A percentile compares a stretch with the other conserved stretches of the same genome.
Evolutionary conservation across 2,329 filamentous ascomycete species (phyloP).

Genomic region (Raffaelea deltoideospora): DNA sequence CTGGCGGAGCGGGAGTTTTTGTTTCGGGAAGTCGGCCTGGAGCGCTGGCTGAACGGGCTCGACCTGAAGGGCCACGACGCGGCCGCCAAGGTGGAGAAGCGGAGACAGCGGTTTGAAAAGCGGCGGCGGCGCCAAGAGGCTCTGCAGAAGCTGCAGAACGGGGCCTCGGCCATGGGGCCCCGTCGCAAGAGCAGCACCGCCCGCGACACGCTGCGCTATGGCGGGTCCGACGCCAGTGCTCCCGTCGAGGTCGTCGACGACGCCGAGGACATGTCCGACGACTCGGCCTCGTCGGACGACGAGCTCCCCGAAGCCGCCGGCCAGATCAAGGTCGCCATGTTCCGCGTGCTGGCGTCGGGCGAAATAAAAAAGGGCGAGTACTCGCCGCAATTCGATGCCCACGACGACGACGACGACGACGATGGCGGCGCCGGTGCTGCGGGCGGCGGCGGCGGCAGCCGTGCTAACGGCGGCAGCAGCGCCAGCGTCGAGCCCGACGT

Average conservation of each 20-base stretch:
- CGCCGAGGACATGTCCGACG: conserved; percentile 44
- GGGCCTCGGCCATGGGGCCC: conserved; percentile 17
- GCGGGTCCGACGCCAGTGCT: conserved; percentile 53
- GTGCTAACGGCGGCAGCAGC: conserved; percentile 30
- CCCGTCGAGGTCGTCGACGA: conserved; percentile 55
- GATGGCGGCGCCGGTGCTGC: no score
- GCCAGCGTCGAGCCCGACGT: conserved; percentile 67
- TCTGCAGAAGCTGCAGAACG: conserved; percentile 10
- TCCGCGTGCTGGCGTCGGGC: conserved; percentile 84
- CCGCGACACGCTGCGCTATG: conserved; percentile 60
- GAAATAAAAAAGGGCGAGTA: conserved; percentile 98
- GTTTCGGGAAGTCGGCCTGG: conserved; percentile 90
- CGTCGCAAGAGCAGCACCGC: conserved; percentile 23
- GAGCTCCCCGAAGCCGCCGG: conserved; percentile 87
- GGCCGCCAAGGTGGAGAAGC: conserved; percentile 78
- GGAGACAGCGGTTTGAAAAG: conserved; percentile 63
- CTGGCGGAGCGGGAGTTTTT: conserved; percentile 93
- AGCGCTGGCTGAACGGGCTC: conserved; percentile 90
- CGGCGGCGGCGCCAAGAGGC: conserved; percentile 49
- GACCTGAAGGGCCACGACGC: conserved; percentile 89
- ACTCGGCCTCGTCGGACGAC: conserved; percentile 62
- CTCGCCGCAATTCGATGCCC: conserved; percentile 90
- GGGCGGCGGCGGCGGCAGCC: no score
- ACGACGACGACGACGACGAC: conserved; percentile 71
- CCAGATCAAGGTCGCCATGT: conserved; percentile 96